Percentiles rank a stretch among this genome's conserved stretches.
Conservation (phyloP, 345 rosid genomes). For the Cochlearia excelsa region DNA sequence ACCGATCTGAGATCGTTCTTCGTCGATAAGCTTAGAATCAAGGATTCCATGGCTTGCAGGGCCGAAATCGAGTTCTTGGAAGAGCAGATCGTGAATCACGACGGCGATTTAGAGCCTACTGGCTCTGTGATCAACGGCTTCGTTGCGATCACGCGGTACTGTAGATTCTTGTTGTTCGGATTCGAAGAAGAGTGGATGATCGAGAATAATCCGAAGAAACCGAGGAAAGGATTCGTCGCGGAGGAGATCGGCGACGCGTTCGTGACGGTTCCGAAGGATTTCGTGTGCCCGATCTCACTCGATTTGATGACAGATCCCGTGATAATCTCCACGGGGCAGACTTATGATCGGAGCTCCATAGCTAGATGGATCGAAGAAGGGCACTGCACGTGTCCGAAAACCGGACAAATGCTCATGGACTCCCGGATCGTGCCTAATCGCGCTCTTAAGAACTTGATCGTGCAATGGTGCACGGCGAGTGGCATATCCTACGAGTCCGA, state of each 20-base stretch:
- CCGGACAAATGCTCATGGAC: slow-evolving; percentile 69
- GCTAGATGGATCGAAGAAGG: slow-evolving; percentile 95
- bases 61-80: slow-evolving; percentile 81
- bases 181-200: slow-evolving; percentile 51
- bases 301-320: slow-evolving; percentile 97
- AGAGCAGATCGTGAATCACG: slow-evolving; percentile 82
- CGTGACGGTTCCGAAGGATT: slow-evolving; percentile 65
- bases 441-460: slow-evolving; percentile 78
- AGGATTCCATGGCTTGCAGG: slow-evolving; percentile 58
- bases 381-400: slow-evolving; percentile 79
- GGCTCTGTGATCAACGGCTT: slow-evolving; percentile 79
- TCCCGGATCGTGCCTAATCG: slow-evolving; percentile 73
- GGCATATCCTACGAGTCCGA: slow-evolving; percentile 61
- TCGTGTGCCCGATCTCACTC: slow-evolving; percentile 76
- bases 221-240: slow-evolving; percentile 53
- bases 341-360: slow-evolving; percentile 81
- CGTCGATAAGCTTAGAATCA: slow-evolving; percentile 55
- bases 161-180: slow-evolving; percentile 73
- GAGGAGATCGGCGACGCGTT: slow-evolving; percentile 78
- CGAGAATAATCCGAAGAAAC: slow-evolving; percentile 49
- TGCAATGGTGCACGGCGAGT: slow-evolving; percentile 79
- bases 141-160: slow-evolving; percentile 72
- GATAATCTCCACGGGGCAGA: slow-evolving; percentile 82
- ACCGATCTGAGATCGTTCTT: slow-evolving; percentile 51
- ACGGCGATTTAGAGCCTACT: slow-evolving; percentile 81